Percentiles rank a stretch among this genome's conserved stretches.
phyloP scores from a whole-genome alignment of 202 grass and related monocot genomes.

The Dendrocalamus latiflorus region DNA sequence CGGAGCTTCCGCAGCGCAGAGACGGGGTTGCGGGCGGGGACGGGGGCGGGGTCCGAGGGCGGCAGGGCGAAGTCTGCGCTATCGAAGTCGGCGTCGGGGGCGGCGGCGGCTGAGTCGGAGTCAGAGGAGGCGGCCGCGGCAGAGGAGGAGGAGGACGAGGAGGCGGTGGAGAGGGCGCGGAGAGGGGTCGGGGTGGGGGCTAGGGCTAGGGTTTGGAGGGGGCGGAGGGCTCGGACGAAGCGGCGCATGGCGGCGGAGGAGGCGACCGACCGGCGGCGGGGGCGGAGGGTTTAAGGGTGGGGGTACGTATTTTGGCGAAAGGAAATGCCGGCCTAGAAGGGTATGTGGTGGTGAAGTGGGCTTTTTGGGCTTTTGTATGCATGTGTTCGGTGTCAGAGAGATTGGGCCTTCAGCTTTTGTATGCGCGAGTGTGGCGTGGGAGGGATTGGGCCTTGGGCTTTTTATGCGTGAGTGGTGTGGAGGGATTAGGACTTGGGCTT shows the following conservation, averaged over 20 bases:
- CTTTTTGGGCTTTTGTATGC: no score
- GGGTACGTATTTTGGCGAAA: no score
- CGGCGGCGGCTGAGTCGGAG: constrained; percentile 21
- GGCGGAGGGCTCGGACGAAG: constrained; percentile 35
- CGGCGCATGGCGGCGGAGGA: constrained; percentile 67
- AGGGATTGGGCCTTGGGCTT: no score
- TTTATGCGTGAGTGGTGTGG: no score
- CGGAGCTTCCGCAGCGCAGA: constrained; percentile 31
- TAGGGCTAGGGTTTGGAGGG: constrained; percentile 8
- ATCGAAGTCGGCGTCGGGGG: no score
- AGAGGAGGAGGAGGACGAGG: background rate
- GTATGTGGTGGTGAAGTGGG: no score
- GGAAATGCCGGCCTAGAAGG: no score
- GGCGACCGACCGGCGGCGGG: background rate
- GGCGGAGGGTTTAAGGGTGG: constrained; percentile 54
- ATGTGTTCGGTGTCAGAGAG: no score
- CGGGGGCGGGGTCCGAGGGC: background rate
- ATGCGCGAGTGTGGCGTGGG: no score
- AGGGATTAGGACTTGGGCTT: no score
- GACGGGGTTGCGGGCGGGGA: background rate
- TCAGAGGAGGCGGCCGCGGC: constrained; percentile 34
- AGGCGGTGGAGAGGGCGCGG: constrained; percentile 26
- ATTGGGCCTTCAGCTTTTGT: no score
- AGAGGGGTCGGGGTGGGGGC: background rate
- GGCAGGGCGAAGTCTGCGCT: constrained; percentile 49